Evolutionary conservation across 2,329 filamentous ascomycete genomes (phyloP), one percentile per base, ranked within the genome.

Genomic region (Penicillium janthinellum): DNA sequence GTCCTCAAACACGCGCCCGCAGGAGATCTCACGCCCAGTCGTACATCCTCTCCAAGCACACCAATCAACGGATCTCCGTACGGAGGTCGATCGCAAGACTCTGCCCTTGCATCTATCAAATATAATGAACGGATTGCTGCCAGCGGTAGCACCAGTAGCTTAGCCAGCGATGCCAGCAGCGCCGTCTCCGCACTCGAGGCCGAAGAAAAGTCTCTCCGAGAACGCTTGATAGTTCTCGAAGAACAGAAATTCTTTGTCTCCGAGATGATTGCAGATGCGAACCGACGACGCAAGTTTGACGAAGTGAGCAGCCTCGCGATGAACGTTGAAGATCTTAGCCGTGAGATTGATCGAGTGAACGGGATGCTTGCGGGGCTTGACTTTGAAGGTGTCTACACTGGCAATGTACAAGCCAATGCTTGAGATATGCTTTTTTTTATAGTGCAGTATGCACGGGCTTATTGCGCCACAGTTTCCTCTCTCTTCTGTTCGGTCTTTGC

Each of bases 191-290:
- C 85, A 2, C 78, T 96, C 4, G 92, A 96, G 75, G 86, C 84
- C 0, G 92, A 96, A 72, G 92, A 96, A 74, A 94, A 91, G 72
- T 86, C 91, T 20, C 79, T 96, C 1, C 85, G 90, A 15, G 92
- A 96, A 70, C 82, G 87, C 4, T 79, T 96, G 12, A 90, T 95
- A 34, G 88, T 97, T 6, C 82, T 97, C 0, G 92, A 96, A 74
- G 93, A 97, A 77, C 93, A 97, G 74, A 89, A 88, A 64, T 96
- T 96, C 76, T 87, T 96, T 77, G 92, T 97, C 0, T 86, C 88
- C 39, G 88, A 91, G 67, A 96, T 96, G 92, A 86, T 96, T 47
- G 86, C 85, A 7, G 86, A 88, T 61, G 91, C 92, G 0, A 89
- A 88, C 50, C 88, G 88, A 44, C 86, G 90, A 11, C 82, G 91